Base-by-base conservation (phyloP, 2,329 filamentous ascomycete species). In the Fusarium nanum region DNA sequence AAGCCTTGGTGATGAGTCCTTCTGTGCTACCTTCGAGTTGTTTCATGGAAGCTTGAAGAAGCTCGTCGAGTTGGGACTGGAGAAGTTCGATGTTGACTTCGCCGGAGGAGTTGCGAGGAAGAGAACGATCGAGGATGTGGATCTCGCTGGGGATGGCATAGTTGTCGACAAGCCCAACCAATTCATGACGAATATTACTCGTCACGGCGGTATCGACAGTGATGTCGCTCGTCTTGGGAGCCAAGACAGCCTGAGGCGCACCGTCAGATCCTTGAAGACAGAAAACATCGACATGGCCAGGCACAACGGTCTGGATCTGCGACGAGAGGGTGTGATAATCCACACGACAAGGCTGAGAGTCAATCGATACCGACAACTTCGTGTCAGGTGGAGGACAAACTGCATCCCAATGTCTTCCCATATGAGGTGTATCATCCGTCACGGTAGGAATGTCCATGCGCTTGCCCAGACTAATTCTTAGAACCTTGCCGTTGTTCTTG, bases 401-500 rank as follows among this genome's bases (percentile, higher is more conserved):
- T 0, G 58, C 60, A 14, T 64, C 58, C 58, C 58, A 64, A 6
- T 64, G 49, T 5, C 60, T 22, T 0, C 3, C 48, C 49, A 64
- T 64, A 0, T 48, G 54, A 1, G 60, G 12, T 0, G 58, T 64
- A 9, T 64, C 28, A 23, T 64, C 58, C 1, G 48, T 20, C 1
- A 56, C 13, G 3, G 6, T 30, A 1, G 44, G 42, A 4, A 64
- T 23, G 1, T 37, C 48, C 5, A 64, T 8, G 0, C 60, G 27
- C 7, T 57, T 44, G 0, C 41, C 49, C 6, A 64, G 58, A 7
- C 30, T 64, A 4, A 64, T 64, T 13, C 60, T 16, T 1, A 64
- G 28, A 0, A 64, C 59, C 9, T 64, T 64, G 14, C 54, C 54
- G n/a, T 64, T 64, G 34, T 64, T 64, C 48, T 64, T 64, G 1